Evolutionary conservation across 148 eudicot genomes (phyloP).

Genomic region (Camellia lanceoleosa): DNA sequence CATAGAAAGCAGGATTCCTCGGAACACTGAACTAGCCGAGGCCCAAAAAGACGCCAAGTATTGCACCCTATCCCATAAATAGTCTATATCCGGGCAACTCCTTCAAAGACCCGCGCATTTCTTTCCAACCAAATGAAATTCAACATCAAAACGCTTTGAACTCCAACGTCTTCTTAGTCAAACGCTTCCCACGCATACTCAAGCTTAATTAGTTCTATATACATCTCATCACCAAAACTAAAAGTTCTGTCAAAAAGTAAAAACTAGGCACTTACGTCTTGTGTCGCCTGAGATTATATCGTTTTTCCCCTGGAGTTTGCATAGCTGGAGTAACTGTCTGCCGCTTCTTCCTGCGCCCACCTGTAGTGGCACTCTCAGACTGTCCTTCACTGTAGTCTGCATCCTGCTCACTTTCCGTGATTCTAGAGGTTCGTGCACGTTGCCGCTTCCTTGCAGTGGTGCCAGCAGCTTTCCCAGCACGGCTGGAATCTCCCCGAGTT

Average conservation of each 20-base stretch:
- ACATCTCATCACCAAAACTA: neutral
- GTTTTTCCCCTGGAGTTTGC: conserved; percentile 58
- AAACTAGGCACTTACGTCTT: conserved; percentile 51
- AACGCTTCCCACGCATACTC: neutral
- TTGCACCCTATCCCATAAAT: too few relatives aligned
- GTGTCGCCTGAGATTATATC: conserved; percentile 81
- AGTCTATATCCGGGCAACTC: too few relatives aligned
- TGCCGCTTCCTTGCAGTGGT: conserved; percentile 51
- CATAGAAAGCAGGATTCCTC: too few relatives aligned
- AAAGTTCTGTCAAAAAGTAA: neutral
- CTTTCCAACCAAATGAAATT: neutral
- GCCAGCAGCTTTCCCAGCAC: conserved; percentile 30
- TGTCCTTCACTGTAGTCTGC: conserved; percentile 58
- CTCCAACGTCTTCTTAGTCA: neutral
- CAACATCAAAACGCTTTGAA: too few relatives aligned
- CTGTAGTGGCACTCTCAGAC: conserved; percentile 64
- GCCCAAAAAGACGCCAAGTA: too few relatives aligned
- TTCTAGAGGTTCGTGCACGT: conserved; percentile 46
- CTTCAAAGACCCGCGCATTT: too few relatives aligned
- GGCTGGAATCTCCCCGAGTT: conserved; percentile 27
- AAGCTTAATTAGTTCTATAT: neutral
- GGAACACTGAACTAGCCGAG: too few relatives aligned
- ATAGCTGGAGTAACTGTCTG: conserved; percentile 47
- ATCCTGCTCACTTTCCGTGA: conserved; percentile 52
- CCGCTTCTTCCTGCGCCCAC: conserved; percentile 67